Conservation (phyloP, 2,329 filamentous ascomycete species). For the Stagonosporopsis vannaccii region DNA sequence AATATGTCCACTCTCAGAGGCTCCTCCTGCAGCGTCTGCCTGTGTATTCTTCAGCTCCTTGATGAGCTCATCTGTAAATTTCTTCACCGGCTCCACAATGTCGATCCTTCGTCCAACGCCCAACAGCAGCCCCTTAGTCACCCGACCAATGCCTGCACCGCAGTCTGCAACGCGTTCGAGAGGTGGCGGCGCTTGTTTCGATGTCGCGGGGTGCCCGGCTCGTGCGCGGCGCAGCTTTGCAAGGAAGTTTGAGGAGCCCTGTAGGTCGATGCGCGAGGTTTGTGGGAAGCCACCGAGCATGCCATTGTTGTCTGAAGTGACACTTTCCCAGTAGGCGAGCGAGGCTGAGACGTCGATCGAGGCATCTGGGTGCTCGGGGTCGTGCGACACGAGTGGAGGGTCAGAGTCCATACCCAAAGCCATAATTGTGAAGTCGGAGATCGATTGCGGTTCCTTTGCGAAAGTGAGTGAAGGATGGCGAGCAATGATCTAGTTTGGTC, state of each 20-base stretch:
- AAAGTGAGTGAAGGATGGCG: background rate
- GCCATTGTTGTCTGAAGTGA: slow-evolving; percentile 67
- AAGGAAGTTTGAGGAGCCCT: slow-evolving; percentile 73
- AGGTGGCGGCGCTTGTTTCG: slow-evolving; percentile 34
- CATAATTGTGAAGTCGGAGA: slow-evolving; percentile 20
- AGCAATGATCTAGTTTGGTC: background rate
- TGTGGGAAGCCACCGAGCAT: slow-evolving; percentile 81
- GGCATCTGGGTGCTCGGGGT: slow-evolving; percentile 48
- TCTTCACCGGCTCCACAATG: slow-evolving; percentile 82
- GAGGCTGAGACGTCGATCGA: slow-evolving; percentile 55
- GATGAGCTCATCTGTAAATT: slow-evolving; percentile 73
- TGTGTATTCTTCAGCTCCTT: slow-evolving; percentile 31
- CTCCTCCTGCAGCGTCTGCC: slow-evolving; percentile 32
- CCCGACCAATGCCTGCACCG: slow-evolving; percentile 78
- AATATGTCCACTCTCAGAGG: slow-evolving; percentile 53
- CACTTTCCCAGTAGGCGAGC: slow-evolving; percentile 60
- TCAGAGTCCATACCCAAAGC: slow-evolving; percentile 36
- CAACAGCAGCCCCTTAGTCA: slow-evolving; percentile 80
- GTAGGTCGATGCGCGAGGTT: slow-evolving; percentile 74
- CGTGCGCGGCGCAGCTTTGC: slow-evolving; percentile 63
- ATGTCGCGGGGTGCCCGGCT: slow-evolving; percentile 35
- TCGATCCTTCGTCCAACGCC: slow-evolving; percentile 76
- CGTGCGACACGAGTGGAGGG: slow-evolving; percentile 27
- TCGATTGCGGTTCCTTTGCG: background rate
- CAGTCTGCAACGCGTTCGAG: slow-evolving; percentile 62